Evolutionary conservation across 192 early-diverging fungal species (phyloP), one percentile per base, ranked within the genome.

Genomic region (Ambispora gerdemannii): DNA sequence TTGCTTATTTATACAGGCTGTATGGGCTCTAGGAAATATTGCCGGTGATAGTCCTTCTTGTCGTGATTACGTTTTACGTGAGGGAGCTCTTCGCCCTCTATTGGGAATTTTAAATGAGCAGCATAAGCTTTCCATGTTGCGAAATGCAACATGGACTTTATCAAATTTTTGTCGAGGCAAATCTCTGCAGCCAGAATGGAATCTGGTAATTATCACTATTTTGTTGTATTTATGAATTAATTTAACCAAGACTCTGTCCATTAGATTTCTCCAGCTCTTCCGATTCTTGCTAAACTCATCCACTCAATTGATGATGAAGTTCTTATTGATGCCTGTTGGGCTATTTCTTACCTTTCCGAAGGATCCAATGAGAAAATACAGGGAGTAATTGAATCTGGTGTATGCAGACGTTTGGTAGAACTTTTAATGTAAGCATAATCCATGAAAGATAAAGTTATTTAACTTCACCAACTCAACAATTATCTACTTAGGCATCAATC

Each of bases 21-120:
- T 98, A 66, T 98, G 97, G 97, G 97, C 97, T 36, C 85, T 98
- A 55, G 97, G 97, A 65, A 98, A 98, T 82, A 98, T 98, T 89
- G 97, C 97, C 50, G 97, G 97, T 31, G 97, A 98, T 85, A 90
- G 85, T 71, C 91, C 95, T 51, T 74, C 77, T 31, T 97, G 93
- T 81, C 87, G 97, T 61, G 95, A 98, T 77, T 91, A 83, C 76
- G 95, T 97, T 36, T 86, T 98, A 25, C 71, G 81, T 1, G 74
- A 85, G 58, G 91, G 92, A 58, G 94, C 94, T 17, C 82, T 99
- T 61, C 83, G 81, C 62, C 95, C 97, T n/a, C 80, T 99, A 58
- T 77, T 97, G 38, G 81, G 77, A 32, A 88, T 99, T 24, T 85
- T 99, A 20, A 91, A 89, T 72, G 93, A 93, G 70, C 81, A 87